Evolutionary conservation across 2,329 filamentous ascomycete species (phyloP).

Genomic region (Cordyceps javanica): DNA sequence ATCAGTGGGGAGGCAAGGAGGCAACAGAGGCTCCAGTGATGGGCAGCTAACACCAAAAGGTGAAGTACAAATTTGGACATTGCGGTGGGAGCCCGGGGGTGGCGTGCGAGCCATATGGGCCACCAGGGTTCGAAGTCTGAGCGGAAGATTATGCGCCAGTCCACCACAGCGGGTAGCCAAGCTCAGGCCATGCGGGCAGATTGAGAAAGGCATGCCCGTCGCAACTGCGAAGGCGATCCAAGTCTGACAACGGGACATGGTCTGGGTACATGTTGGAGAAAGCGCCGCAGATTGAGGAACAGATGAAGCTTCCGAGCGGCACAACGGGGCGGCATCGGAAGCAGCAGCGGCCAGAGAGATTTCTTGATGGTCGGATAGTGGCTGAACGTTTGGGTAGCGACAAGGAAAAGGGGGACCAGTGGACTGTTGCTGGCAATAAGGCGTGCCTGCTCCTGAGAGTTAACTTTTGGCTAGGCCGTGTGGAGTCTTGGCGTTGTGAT

Average conservation of each 20-base stretch:
- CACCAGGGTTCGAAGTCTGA: neutral
- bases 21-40: neutral
- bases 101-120: constrained; percentile 2
- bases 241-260: neutral
- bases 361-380: no score
- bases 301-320: no score
- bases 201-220: neutral
- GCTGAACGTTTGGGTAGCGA: no score
- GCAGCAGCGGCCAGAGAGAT: no score
- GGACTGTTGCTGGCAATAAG: no score
- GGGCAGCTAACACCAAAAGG: neutral
- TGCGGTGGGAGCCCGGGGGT: constrained; percentile 2
- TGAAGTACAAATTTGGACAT: neutral
- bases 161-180: neutral
- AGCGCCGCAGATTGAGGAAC: neutral
- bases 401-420: no score
- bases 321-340: no score
- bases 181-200: neutral
- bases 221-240: neutral
- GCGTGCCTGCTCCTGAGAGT: no score
- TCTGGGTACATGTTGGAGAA: neutral
- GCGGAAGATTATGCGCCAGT: neutral
- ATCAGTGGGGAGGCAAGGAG: constrained; percentile 4
- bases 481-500: constrained; percentile 1
- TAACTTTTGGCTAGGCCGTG: neutral